These are phyloP conservation scores for Cunninghamia lanceolata DNA, from an alignment of 75 land plant genomes.

Conservation along the genomic window DNA sequence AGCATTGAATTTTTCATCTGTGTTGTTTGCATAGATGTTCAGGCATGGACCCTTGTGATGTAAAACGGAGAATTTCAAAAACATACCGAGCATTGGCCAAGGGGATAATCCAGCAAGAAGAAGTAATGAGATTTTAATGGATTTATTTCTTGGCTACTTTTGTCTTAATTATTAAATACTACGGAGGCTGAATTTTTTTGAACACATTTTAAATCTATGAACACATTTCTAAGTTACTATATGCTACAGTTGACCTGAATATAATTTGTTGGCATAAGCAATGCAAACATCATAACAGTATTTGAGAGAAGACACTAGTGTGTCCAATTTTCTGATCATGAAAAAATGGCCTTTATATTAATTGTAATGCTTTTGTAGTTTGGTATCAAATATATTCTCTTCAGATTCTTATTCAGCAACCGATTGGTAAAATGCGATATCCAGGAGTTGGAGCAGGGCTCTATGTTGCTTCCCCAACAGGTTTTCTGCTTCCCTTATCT, in stretches of 20 bases:
- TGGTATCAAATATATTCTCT: not conserved
- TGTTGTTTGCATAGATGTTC: not conserved
- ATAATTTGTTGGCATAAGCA: not conserved
- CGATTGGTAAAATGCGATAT: constrained; percentile 76
- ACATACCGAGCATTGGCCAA: constrained; percentile 72
- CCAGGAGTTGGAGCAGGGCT: constrained; percentile 87
- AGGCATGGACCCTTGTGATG: not conserved
- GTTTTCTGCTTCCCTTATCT: constrained; percentile 21
- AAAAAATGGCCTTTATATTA: not conserved
- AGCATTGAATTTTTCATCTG: not conserved
- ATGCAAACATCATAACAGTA: not conserved
- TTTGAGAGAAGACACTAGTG: not conserved
- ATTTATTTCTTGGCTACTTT: not conserved
- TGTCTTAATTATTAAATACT: not conserved
- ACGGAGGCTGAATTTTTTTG: not conserved
- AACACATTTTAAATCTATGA: not conserved
- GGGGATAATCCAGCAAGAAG: constrained; percentile 66
- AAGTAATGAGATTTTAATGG: constrained; percentile 40
- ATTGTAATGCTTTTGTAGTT: not conserved
- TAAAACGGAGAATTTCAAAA: constrained; percentile 50
- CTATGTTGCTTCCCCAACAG: constrained; percentile 75
- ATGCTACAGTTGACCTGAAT: not conserved
- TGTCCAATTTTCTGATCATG: not conserved
- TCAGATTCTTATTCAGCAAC: constrained; percentile 64
- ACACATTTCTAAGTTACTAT: not conserved